These are phyloP conservation scores for Ascocoryne sarcoides DNA, from an alignment of 2,329 filamentous ascomycete species.

Conservation along the genomic window DNA sequence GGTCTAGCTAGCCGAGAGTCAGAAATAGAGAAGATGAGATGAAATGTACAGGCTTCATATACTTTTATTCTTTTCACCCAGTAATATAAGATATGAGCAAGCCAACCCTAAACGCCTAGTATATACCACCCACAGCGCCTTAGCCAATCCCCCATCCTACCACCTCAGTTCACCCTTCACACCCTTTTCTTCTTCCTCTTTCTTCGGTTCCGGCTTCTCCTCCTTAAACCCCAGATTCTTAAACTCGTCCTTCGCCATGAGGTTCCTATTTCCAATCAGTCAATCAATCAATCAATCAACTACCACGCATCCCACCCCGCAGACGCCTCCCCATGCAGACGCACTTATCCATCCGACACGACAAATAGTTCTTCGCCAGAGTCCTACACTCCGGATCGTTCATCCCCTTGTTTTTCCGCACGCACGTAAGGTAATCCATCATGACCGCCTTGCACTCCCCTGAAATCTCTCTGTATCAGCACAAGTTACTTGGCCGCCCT, in stretches of 20 bases:
- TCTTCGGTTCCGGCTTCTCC: conserved; percentile 20
- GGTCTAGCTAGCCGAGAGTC: no score
- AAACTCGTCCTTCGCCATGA: conserved; percentile 95
- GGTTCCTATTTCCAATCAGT: conserved; percentile 52
- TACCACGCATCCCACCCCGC: no score
- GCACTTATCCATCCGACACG: conserved; percentile 91
- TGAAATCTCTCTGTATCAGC: conserved; percentile 28
- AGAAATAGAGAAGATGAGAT: no score
- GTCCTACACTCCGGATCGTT: conserved; percentile 81
- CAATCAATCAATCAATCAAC: conserved; percentile 2
- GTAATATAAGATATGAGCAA: no score
- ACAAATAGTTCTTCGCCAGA: conserved; percentile 79
- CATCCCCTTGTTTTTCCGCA: conserved; percentile 73
- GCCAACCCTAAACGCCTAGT: conserved; percentile 1
- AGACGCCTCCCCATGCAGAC: conserved; percentile 23
- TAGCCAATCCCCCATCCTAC: conserved; percentile 7
- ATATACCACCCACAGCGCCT: not conserved
- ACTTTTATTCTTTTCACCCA: no score
- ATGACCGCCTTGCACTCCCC: conserved; percentile 92
- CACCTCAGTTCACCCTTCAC: conserved; percentile 24
- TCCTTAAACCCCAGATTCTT: conserved; percentile 75
- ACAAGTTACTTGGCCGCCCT: not conserved
- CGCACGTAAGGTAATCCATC: conserved; percentile 73
- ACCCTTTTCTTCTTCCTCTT: conserved; percentile 15
- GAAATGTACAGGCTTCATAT: no score